These are phyloP conservation scores for Alternaria brassicae DNA, from an alignment of 2,329 filamentous ascomycete species.

Conservation along the genomic window DNA sequence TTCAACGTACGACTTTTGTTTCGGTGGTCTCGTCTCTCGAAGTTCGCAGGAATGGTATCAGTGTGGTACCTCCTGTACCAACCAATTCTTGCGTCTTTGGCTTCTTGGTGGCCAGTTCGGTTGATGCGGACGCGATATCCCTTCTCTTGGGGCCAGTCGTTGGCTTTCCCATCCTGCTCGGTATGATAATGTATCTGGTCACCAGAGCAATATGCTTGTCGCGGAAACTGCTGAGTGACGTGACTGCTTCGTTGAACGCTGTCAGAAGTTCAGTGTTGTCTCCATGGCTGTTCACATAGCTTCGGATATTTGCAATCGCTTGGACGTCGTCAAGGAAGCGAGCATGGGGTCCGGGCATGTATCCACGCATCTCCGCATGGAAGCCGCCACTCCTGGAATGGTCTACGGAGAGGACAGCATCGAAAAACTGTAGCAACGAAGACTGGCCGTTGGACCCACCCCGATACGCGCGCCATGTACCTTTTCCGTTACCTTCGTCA, in stretches of 20 bases:
- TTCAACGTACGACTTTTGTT: conserved; percentile 37
- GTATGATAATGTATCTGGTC: conserved; percentile 61
- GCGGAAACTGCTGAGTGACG: conserved; percentile 56
- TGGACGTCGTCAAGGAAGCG: conserved; percentile 59
- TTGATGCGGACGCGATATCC: conserved; percentile 57
- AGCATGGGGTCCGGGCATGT: conserved; percentile 62
- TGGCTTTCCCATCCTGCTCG: conserved; percentile 41
- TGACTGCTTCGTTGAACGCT: conserved; percentile 57
- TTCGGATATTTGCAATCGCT: conserved; percentile 55
- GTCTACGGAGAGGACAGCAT: conserved; percentile 60
- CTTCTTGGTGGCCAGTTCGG: conserved; percentile 43
- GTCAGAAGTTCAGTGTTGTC: conserved; percentile 46
- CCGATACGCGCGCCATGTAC: conserved; percentile 59
- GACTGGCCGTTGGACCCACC: conserved; percentile 65
- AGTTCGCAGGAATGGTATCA: conserved; percentile 62
- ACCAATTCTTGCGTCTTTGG: conserved; percentile 50
- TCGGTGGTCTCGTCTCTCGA: conserved; percentile 60
- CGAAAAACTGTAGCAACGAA: conserved; percentile 62
- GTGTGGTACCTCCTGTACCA: conserved; percentile 61
- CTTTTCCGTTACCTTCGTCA: conserved; percentile 57
- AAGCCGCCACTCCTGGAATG: conserved; percentile 52
- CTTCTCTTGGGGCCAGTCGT: conserved; percentile 34
- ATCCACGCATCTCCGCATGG: conserved; percentile 59
- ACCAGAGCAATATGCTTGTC: conserved; percentile 62
- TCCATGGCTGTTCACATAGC: conserved; percentile 49